Base-by-base conservation (phyloP, 2,329 filamentous ascomycete genomes). In the Claviceps pazoutovae region DNA sequence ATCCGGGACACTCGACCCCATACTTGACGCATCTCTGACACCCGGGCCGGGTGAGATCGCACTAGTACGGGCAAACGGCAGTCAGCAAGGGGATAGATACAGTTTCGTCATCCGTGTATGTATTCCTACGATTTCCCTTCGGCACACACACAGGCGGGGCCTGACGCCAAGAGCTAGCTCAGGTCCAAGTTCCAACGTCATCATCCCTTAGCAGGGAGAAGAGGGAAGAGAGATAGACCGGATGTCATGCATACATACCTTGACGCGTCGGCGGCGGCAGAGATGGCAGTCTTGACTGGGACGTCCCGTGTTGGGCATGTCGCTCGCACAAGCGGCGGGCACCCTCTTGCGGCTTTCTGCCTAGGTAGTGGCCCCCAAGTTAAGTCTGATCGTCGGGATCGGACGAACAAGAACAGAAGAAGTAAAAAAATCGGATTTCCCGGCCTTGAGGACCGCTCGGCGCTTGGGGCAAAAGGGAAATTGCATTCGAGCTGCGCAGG, bases 21-120 rank as follows among this genome's bases (percentile, higher is more conserved):
- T 71, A 71, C 53, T 70, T 71, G 60, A 63, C 60, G 56, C 68
- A 71, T 59, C 68, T 60, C 50, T 66, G 63, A 51, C 68, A 71
- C 6, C 60, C 60, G 4, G 68, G 68, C n/a, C 65, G 65, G 16
- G 48, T 62, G 16, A 71, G 66, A 53, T 71, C 68, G 51, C 68
- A 71, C 68, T 71, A 30, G 8, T 7, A 30, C 26, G 26, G 26
- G 7, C 26, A 30, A 8, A 30, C 7, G 26, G 26, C 26, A 30
- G 26, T 30, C 26, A 30, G 26, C 26, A 9, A 30, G 23, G 23
- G 23, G 23, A 26, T 7, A 7, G n/a, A 26, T 26, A n/a, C n/a
- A n/a, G 23, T 26, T 26, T 6, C 23, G 23, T 26, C 23, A 26
- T 7, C 23, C 23, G 23, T 30, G 26, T 30, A 9, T 9, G 2